Base-by-base conservation (phyloP, 805 yeast species). In the Wickerhamomyces mucosus region DNA sequence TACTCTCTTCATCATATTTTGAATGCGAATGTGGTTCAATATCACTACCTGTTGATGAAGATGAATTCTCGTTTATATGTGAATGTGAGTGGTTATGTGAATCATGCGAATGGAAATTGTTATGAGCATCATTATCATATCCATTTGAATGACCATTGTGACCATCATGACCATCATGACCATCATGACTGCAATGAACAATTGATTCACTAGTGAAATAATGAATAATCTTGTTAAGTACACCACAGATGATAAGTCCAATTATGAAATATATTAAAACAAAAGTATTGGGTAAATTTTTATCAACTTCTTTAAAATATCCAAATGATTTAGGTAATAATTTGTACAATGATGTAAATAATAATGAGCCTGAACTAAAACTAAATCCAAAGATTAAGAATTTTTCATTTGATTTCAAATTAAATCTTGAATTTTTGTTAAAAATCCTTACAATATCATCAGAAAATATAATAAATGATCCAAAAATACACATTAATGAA, bases 351-450 rank as follows among this genome's bases (percentile, higher is more conserved):
- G 95, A 72, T 0, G 96, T 85, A 46, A 86, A 73, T 2, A 78
- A 36, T 53, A 89, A 65, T 17, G 94, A 83, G 0, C 98, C 97
- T 0, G 89, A 65, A 41, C 88, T 75, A 30, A 88, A 56, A 0
- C 92, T 71, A 18, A 89, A 65, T 3, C 94, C 79, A 21, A 75
- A 75, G 24, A 82, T 75, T 38, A 89, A 65, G 49, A 88, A 76
- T 11, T 58, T 54, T 22, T 78, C 71, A 49, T 79, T 77, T 34
- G 70, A 67, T 32, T 69, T 65, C 26, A 81, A 63, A 23, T 66
- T 58, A 50, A 80, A 76, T 7, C 38, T 41, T 3, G 69, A 67
- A 33, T 39, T 45, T 6, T 61, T 68, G 20, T 78, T 67, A 21
- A 70, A 35, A 11, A 50, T 19, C 29, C 55, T 48, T 52, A 78